Conservation (phyloP, 139 green algal species). For the Haematococcus lacustris region DNA sequence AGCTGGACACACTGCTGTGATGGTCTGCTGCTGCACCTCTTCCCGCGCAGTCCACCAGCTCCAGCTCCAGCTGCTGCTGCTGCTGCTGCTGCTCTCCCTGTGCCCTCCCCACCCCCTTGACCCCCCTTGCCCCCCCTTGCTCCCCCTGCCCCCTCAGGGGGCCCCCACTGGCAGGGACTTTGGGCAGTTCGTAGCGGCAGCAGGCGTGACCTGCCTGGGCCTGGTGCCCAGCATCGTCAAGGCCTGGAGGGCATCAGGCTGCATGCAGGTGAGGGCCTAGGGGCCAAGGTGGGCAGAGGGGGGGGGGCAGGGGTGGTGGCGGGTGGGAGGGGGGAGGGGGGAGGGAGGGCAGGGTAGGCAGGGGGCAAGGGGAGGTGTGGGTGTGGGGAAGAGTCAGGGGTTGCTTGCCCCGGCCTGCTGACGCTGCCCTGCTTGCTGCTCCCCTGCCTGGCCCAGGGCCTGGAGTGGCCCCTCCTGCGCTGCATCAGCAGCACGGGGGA, state of each 20-base stretch:
- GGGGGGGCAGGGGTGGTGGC: too few relatives aligned
- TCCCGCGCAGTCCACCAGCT: not conserved
- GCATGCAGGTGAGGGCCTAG: slow-evolving; percentile 39
- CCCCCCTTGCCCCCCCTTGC: too few relatives aligned
- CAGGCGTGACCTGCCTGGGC: slow-evolving; percentile 75
- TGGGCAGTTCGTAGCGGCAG: slow-evolving; percentile 60
- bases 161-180: slow-evolving; percentile 62
- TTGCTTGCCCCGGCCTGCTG: not conserved
- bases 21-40: not conserved
- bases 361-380: not conserved
- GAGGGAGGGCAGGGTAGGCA: not conserved
- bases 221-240: slow-evolving; percentile 80
- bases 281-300: too few relatives aligned
- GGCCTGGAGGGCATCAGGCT: slow-evolving; percentile 57
- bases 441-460: slow-evolving; percentile 13
- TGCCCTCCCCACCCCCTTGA: not conserved
- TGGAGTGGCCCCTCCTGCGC: slow-evolving; percentile 18
- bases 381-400: not conserved
- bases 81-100: not conserved
- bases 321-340: not conserved
- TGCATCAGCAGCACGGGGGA: slow-evolving; percentile 51
- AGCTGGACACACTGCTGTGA: not conserved
- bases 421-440: too few relatives aligned
- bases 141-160: slow-evolving; percentile 36
- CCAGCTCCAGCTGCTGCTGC: too few relatives aligned